phyloP scores from a whole-genome alignment of 2,329 filamentous ascomycete genomes.

The Ophiosphaerella herpotricha region DNA sequence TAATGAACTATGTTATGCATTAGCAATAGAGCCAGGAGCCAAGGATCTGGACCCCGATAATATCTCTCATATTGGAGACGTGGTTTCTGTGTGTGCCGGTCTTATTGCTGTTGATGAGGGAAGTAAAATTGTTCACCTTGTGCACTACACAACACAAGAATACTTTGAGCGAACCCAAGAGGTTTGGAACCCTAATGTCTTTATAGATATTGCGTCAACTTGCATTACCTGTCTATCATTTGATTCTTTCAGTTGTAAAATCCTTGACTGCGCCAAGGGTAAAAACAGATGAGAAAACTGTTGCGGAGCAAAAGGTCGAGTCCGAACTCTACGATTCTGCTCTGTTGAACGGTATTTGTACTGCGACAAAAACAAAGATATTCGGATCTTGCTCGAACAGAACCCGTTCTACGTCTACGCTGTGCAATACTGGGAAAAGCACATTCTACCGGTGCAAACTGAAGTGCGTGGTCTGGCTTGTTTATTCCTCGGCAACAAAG shows the following conservation, averaged over 20 bases:
- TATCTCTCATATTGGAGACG: constrained; percentile 11
- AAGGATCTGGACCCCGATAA: constrained; percentile 12
- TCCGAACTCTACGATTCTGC: too few species aligned
- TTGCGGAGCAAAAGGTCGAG: too few species aligned
- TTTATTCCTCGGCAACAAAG: too few species aligned
- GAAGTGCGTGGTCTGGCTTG: neutral
- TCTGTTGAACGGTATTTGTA: too few species aligned
- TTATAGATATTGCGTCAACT: constrained; percentile 22
- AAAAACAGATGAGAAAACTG: too few species aligned
- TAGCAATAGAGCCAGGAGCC: constrained; percentile 13
- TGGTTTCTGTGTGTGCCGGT: constrained; percentile 24
- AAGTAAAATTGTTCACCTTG: constrained; percentile 28
- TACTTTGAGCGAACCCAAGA: constrained; percentile 25
- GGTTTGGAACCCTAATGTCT: constrained; percentile 28
- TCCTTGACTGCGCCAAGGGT: neutral
- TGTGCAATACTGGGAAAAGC: constrained; percentile 4
- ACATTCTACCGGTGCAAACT: too few species aligned
- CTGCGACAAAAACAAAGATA: constrained; percentile 15
- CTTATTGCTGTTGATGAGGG: constrained; percentile 23
- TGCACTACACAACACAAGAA: constrained; percentile 27
- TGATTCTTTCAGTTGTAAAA: constrained; percentile 18
- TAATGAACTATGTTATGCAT: constrained; percentile 12
- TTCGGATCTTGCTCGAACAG: constrained; percentile 16
- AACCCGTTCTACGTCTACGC: constrained; percentile 34
- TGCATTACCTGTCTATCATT: constrained; percentile 39